phyloP scores from a whole-genome alignment of 2,329 filamentous ascomycete genomes.

The Aspergillus thermomutatus region DNA sequence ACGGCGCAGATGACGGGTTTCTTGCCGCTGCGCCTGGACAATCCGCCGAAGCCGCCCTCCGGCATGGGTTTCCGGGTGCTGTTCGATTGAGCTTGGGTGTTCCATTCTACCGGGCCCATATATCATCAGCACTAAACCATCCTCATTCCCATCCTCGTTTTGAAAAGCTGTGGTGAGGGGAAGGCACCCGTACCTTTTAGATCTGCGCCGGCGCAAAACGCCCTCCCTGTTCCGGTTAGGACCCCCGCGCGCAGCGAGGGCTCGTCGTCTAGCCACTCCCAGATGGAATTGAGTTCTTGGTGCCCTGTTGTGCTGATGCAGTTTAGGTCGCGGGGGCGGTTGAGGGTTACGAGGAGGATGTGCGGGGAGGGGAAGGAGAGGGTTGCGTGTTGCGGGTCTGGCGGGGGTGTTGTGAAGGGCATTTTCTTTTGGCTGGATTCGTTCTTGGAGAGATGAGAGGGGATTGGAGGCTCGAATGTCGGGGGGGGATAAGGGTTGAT shows the following conservation, averaged over 20 bases:
- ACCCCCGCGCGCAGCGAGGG: slow-evolving; percentile 39
- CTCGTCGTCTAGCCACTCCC: slow-evolving; percentile 46
- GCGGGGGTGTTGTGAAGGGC: slow-evolving; percentile 29
- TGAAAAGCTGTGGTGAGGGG: neutral
- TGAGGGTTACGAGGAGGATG: slow-evolving; percentile 48
- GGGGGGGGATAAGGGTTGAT: no score
- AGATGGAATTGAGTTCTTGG: slow-evolving; percentile 41
- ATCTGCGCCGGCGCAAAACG: slow-evolving; percentile 46
- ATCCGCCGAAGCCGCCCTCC: slow-evolving; percentile 39
- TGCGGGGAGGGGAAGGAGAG: slow-evolving; percentile 44
- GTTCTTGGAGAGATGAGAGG: neutral
- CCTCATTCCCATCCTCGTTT: neutral
- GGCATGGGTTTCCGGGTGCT: slow-evolving; percentile 17
- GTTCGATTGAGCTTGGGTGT: slow-evolving; percentile 19
- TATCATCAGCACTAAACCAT: neutral
- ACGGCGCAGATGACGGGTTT: slow-evolving; percentile 76
- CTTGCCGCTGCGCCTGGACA: slow-evolving; percentile 44
- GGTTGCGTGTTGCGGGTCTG: slow-evolving; percentile 28
- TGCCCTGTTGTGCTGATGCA: slow-evolving; percentile 43
- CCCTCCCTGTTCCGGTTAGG: slow-evolving; percentile 40
- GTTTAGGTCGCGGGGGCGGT: slow-evolving; percentile 43
- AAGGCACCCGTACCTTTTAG: slow-evolving; percentile 34
- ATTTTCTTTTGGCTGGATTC: slow-evolving; percentile 15
- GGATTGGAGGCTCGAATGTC: no score
- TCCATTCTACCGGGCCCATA: slow-evolving; percentile 29